Conservation (phyloP, 108 stramenopile species). For the Poteriospumella lacustris region DNA sequence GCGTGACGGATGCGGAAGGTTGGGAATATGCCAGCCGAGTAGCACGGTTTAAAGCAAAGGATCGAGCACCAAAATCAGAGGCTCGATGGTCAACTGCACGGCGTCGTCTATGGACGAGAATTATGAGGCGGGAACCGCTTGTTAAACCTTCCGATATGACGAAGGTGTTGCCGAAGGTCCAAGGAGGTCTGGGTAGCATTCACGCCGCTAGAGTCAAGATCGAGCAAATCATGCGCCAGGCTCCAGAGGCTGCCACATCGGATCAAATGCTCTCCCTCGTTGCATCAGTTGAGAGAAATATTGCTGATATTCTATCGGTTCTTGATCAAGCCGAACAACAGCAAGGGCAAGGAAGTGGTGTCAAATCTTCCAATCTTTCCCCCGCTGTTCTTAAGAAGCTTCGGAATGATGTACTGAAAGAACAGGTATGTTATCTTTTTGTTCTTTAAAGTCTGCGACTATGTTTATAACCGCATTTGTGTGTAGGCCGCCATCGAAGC, state of each 20-base stretch:
- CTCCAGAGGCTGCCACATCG: not conserved
- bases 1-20: conserved; percentile 13
- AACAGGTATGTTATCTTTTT: no score
- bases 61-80: conserved; percentile 11
- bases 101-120: conserved; percentile 9
- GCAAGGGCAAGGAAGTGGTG: not conserved
- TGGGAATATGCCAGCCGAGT: conserved; percentile 28
- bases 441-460: no score
- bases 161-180: conserved; percentile 8
- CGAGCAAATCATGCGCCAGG: not conserved
- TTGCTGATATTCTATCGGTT: not conserved
- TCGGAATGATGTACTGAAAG: conserved; percentile 11
- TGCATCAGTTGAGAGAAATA: conserved; percentile 13
- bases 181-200: not conserved
- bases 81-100: not conserved
- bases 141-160: conserved; percentile 10
- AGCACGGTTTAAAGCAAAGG: not conserved
- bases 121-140: not conserved
- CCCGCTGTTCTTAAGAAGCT: conserved; percentile 16
- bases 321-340: conserved; percentile 12
- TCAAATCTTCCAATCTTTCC: not conserved
- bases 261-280: not conserved
- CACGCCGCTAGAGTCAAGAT: conserved; percentile 18
- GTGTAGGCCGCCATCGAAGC: no score
- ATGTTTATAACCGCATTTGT: no score